Evolutionary conservation across 805 yeast genomes (phyloP), one percentile per base, ranked within the genome.

Genomic region (Jamesozyma spencerorum): DNA sequence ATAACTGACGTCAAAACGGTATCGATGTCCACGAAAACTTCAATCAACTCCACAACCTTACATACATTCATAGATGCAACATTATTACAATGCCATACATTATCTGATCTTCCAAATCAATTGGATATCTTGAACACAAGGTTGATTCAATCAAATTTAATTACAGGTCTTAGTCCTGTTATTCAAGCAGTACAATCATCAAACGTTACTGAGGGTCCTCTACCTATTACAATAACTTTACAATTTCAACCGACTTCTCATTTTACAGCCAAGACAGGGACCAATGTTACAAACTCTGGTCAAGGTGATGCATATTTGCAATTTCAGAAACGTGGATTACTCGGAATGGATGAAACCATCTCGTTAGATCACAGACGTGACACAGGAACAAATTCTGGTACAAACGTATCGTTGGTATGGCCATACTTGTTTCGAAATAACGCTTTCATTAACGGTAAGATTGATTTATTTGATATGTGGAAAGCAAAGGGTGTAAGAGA

Each of bases 301-400:
- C 97, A 92, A 65, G 98, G 97, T 24, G 55, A 85, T 55, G 97
- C 97, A 1, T 87, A 88, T 55, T 70, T 86, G 36, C 80, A 85
- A 26, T 75, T 88, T 41, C 87, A 78, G 58, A 36, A 52, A 43
- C 60, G 70, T 34, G 81, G 81, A 53, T 71, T 80, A 19, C 26
- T 32, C 47, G 86, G 84, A 4, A 81, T 80, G n/a, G 86, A 83
- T 13, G 88, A 81, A 54, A 63, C 64, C 5, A 50, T 82, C 13
- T 64, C 72, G 13, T 45, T 78, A 13, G 78, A 78, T 44, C 70
- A 75, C 41, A 77, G 78, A 5, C 63, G 72, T 19, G 83, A 83
- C 17, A 77, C 82, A 5, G 67, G 79, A 39, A 77, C 79, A 1
- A 67, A 72, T 45, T 69, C 79, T 0, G 46, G 49, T 6, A 28